Conservation (phyloP, 495 filamentous ascomycete species). For the Hypoxylon cercidicola region DNA sequence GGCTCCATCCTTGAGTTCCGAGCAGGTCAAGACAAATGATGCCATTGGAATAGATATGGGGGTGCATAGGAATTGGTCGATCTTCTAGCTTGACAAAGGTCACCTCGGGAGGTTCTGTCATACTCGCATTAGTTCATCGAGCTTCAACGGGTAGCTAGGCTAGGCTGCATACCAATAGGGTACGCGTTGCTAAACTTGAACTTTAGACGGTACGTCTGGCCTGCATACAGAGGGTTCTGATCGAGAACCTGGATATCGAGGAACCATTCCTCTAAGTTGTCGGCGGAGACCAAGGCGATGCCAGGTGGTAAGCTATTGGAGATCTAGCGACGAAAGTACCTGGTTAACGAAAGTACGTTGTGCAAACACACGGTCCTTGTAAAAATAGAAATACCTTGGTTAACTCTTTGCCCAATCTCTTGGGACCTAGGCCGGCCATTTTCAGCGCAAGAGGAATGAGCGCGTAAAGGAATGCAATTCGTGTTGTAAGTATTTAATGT, state of each 20-base stretch:
- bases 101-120: constrained; percentile 88
- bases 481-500: background rate
- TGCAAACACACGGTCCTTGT: background rate
- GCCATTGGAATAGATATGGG: constrained; percentile 97
- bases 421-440: constrained; percentile 60
- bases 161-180: constrained; percentile 76
- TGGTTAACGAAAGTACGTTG: constrained; percentile 9
- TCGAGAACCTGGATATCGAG: constrained; percentile 94
- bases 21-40: constrained; percentile 98
- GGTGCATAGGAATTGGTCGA: constrained; percentile 90
- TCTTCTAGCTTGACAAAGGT: constrained; percentile 76
- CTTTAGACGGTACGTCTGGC: constrained; percentile 84
- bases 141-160: background rate
- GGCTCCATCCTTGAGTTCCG: constrained; percentile 87
- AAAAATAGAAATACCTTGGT: constrained; percentile 54
- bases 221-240: constrained; percentile 86
- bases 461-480: constrained; percentile 12
- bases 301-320: constrained; percentile 70
- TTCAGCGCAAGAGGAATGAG: constrained; percentile 13
- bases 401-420: constrained; percentile 63
- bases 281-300: constrained; percentile 80
- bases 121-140: constrained; percentile 29
- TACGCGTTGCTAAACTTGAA: constrained; percentile 86
- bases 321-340: constrained; percentile 52
- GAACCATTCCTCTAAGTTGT: constrained; percentile 88